Percentiles rank a stretch among this genome's conserved stretches.
These are phyloP conservation scores for Phytophthora lateralis DNA, from an alignment of 352 stramenopile genomes.

Conservation along the genomic window DNA sequence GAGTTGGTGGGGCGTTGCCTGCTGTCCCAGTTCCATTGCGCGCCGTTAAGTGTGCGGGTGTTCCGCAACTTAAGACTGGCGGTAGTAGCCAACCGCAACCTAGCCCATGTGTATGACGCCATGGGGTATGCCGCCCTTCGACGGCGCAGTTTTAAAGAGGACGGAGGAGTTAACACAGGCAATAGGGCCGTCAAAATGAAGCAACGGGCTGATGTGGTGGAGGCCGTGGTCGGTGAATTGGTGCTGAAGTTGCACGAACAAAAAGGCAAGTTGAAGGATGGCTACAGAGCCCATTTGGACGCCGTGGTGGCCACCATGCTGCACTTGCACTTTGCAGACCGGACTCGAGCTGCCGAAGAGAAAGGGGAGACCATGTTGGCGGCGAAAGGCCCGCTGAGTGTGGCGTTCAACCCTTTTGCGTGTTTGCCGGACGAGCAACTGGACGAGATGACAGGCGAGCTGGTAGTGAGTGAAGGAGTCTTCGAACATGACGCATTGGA, in stretches of 20 bases:
- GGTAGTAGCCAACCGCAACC: slow-evolving; percentile 75
- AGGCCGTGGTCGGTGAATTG: slow-evolving; percentile 68
- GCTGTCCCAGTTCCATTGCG: slow-evolving; percentile 63
- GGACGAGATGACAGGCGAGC: slow-evolving; percentile 59
- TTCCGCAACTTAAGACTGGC: slow-evolving; percentile 69
- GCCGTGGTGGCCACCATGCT: slow-evolving; percentile 58
- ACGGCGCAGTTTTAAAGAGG: not conserved
- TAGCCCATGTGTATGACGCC: slow-evolving; percentile 65
- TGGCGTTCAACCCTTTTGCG: slow-evolving; percentile 65
- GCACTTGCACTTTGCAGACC: slow-evolving; percentile 60
- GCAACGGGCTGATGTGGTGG: slow-evolving; percentile 68
- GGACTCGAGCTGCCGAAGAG: slow-evolving; percentile 24
- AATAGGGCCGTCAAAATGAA: slow-evolving; percentile 49
- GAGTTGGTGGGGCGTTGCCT: slow-evolving; percentile 70
- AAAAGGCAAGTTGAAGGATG: slow-evolving; percentile 6
- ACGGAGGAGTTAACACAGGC: not conserved
- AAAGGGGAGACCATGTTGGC: slow-evolving; percentile 24
- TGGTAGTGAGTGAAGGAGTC: slow-evolving; percentile 48
- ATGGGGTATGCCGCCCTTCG: slow-evolving; percentile 56
- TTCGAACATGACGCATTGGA: slow-evolving; percentile 34
- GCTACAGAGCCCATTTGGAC: slow-evolving; percentile 56
- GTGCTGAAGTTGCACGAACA: slow-evolving; percentile 50
- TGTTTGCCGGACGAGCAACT: slow-evolving; percentile 66
- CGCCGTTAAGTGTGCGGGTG: slow-evolving; percentile 61
- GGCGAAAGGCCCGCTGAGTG: slow-evolving; percentile 43